Base-by-base conservation (phyloP, 208 protist species). In the Herpetomonas tarakana region DNA sequence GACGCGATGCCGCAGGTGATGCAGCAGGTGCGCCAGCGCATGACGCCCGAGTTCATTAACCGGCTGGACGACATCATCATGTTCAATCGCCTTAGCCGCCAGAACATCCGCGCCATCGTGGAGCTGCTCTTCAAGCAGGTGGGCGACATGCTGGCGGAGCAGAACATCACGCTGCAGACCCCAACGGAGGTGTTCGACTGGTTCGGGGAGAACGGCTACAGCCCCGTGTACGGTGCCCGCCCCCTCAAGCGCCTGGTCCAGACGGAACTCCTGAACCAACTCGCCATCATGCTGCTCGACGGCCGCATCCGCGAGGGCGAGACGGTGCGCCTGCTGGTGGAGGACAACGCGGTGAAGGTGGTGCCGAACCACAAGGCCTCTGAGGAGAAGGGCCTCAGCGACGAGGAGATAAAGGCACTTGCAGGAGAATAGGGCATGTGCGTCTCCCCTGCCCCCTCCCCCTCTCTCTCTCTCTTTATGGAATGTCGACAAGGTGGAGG, bases 11-110 rank as follows among this genome's bases (percentile, higher is more conserved):
- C 62, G 24, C 54, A 80, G 29, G 97, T 99, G 22, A 96, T 98
- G 78, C 56, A 69, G 21, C 71, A 84, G 51, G 84, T 99, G 19
- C 74, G 80, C 16, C 66, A 84, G 64, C 81, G 90, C 47, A 98
- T 99, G 79, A 62, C 84, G 3, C 98, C 98, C 6, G 98, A 99
- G 78, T 98, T 99, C 62, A 83, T 99, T 39, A 99, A 99, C 83
- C 92, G 98, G 25, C 68, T 99, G 1, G 98, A 99, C 74, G 97
- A 99, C 59, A 98, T 99, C 26, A 70, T 99, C 16, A 80, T 99
- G 49, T 99, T 99, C 79, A 96, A 91, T 68, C 89, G 84, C 27
- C 85, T 99, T 11, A 65, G 65, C 12, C 64, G 79, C 22, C 53
- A 63, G 0, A 78, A 97, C 61, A 91, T 98, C 29, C 61, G 75